These are phyloP conservation scores for Candida saitoana DNA, from an alignment of 805 yeast species.

Conservation along the genomic window DNA sequence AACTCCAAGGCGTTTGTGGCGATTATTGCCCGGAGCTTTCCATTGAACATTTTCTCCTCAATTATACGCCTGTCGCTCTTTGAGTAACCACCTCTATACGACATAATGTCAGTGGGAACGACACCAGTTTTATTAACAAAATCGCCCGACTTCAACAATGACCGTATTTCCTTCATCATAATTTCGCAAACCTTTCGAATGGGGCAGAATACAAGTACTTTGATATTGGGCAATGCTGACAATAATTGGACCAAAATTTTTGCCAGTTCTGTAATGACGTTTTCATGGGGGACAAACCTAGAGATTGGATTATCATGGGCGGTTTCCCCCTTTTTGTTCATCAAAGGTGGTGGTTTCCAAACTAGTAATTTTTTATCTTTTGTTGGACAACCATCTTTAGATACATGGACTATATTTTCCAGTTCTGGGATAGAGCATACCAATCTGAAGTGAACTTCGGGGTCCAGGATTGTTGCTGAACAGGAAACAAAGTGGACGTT, in stretches of 20 bases:
- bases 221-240: slow-evolving; percentile 47
- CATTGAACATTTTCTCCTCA: slow-evolving; percentile 86
- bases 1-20: slow-evolving; percentile 95
- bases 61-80: slow-evolving; percentile 80
- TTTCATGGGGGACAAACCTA: slow-evolving; percentile 45
- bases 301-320: slow-evolving; percentile 3
- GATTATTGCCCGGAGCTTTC: slow-evolving; percentile 77
- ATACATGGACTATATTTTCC: slow-evolving; percentile 51
- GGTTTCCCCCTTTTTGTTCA: slow-evolving; percentile 54
- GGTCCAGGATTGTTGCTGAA: slow-evolving; percentile 86
- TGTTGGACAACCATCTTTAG: slow-evolving; percentile 84
- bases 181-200: slow-evolving; percentile 84
- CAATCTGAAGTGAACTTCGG: slow-evolving; percentile 64
- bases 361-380: slow-evolving; percentile 71
- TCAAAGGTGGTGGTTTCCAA: slow-evolving; percentile 76
- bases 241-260: slow-evolving; percentile 65
- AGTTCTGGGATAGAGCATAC: slow-evolving; percentile 59
- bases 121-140: slow-evolving; percentile 38
- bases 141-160: slow-evolving; percentile 41
- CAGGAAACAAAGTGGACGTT: slow-evolving; percentile 73
- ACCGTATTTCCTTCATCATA: slow-evolving; percentile 76
- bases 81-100: slow-evolving; percentile 94
- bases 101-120: slow-evolving; percentile 63
- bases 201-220: slow-evolving; percentile 88
- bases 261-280: slow-evolving; percentile 73